Evolutionary conservation across 176 grass and related monocot genomes (phyloP).

Genomic region (Musa schizocarpa): DNA sequence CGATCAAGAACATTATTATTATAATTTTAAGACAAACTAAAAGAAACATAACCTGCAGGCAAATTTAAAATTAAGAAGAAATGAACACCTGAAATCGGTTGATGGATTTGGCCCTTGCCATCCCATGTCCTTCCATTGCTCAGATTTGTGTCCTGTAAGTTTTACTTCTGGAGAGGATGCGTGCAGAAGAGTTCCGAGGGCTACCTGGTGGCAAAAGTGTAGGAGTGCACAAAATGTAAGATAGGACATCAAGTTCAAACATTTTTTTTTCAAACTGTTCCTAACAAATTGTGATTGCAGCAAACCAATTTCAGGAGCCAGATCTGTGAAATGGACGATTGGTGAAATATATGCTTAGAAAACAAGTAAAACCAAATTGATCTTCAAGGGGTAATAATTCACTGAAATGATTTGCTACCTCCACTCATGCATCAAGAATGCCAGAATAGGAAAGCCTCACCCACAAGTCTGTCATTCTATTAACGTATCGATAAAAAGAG

Average conservation of each 20-base stretch:
- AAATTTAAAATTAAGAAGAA: not conserved
- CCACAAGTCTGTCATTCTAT: no score
- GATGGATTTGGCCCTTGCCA: constrained; percentile 79
- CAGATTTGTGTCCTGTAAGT: constrained; percentile 56
- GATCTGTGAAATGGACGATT: not conserved
- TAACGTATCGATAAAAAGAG: no score
- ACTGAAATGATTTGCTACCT: no score
- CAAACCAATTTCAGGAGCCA: not conserved
- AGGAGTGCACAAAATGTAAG: not conserved
- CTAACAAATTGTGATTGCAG: no score
- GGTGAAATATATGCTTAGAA: not conserved
- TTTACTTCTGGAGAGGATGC: constrained; percentile 60
- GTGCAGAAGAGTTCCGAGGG: constrained; percentile 62
- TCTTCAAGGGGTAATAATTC: no score
- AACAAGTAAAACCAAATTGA: not conserved
- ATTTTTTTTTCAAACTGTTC: not conserved
- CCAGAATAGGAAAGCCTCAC: no score
- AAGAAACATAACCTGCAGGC: no score
- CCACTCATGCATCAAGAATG: no score
- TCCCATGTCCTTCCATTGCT: constrained; percentile 88
- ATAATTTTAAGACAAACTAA: no score
- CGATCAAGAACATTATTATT: no score
- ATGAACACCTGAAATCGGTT: constrained; percentile 73
- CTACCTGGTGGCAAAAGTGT: constrained; percentile 45
- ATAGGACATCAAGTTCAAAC: not conserved